Conservation (phyloP, 2,329 filamentous ascomycete species). For the Colletotrichum sansevieriae region DNA sequence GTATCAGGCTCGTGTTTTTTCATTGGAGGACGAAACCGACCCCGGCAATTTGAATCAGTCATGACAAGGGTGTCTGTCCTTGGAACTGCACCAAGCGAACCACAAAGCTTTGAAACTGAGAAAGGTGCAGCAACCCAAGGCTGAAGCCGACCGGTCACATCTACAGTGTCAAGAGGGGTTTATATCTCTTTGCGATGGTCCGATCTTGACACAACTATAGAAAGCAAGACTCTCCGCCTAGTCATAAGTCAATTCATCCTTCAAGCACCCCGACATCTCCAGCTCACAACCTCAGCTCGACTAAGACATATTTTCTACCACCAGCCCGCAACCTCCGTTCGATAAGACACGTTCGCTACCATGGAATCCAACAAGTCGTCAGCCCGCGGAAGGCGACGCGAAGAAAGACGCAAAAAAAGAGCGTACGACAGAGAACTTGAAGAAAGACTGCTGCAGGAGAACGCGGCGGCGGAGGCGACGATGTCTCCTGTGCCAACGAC, state of each 20-base stretch:
- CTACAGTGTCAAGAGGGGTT: neutral
- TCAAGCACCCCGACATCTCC: neutral
- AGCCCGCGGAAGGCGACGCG: neutral
- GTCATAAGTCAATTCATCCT: neutral
- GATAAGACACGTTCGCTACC: neutral
- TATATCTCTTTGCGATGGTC: neutral
- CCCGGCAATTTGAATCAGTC: neutral
- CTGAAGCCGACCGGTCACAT: neutral
- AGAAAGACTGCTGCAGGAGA: constrained; percentile 1
- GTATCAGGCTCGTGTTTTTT: neutral
- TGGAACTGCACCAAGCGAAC: neutral
- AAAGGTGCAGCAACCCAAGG: neutral
- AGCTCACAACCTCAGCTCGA: neutral
- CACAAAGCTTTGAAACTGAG: neutral
- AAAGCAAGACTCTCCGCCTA: neutral
- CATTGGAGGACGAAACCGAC: neutral
- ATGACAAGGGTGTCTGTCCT: neutral
- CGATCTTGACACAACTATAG: neutral
- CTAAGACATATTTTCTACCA: too few relatives aligned
- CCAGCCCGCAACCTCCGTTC: too few relatives aligned
- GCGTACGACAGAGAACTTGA: neutral
- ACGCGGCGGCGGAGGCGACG: neutral
- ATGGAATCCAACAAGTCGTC: neutral
- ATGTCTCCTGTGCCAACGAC: neutral
- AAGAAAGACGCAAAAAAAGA: constrained; percentile 6